Conservation (phyloP, 371 early-diverging fungal genomes). For the Coemansia sp. region DNA sequence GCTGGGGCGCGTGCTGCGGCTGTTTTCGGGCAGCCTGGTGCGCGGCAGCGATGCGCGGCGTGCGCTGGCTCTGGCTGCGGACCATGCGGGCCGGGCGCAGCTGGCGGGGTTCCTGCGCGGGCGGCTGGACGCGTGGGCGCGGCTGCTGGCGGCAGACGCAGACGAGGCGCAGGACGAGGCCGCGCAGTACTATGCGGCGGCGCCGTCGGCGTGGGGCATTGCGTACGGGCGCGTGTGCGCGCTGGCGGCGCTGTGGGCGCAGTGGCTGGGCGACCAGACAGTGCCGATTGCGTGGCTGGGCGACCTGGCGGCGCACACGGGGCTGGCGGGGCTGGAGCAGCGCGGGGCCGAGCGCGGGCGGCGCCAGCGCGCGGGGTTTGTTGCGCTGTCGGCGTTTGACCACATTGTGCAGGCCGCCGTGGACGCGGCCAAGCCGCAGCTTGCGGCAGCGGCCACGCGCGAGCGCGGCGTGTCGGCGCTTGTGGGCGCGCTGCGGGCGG, state of each 20-base stretch:
- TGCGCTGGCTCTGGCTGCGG: conserved; percentile 5
- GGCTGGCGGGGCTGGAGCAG: conserved; percentile 25
- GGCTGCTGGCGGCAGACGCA: neutral
- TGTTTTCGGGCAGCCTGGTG: conserved; percentile 28
- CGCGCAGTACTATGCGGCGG: neutral
- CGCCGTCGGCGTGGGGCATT: conserved; percentile 34
- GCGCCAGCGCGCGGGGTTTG: conserved; percentile 29
- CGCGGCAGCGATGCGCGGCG: conserved; percentile 11
- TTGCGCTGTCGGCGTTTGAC: conserved; percentile 47
- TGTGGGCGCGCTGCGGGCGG: conserved; percentile 28
- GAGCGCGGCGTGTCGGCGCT: conserved; percentile 15
- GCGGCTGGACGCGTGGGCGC: conserved; percentile 13
- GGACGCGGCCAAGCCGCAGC: conserved; percentile 22
- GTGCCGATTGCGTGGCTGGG: conserved; percentile 3
- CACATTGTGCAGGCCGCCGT: conserved; percentile 42
- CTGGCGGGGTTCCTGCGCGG: conserved; percentile 22
- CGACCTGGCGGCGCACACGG: conserved; percentile 23
- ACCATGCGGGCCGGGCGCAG: conserved; percentile 3
- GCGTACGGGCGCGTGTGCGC: conserved; percentile 35
- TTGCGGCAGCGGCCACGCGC: conserved; percentile 18
- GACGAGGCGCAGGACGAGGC: neutral
- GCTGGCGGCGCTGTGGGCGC: conserved; percentile 36
- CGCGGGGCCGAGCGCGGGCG: neutral
- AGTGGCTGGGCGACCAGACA: conserved; percentile 42
- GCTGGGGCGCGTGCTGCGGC: conserved; percentile 21